Conservation (phyloP, 164 flowering plant species). For the Dillenia turbinata region DNA sequence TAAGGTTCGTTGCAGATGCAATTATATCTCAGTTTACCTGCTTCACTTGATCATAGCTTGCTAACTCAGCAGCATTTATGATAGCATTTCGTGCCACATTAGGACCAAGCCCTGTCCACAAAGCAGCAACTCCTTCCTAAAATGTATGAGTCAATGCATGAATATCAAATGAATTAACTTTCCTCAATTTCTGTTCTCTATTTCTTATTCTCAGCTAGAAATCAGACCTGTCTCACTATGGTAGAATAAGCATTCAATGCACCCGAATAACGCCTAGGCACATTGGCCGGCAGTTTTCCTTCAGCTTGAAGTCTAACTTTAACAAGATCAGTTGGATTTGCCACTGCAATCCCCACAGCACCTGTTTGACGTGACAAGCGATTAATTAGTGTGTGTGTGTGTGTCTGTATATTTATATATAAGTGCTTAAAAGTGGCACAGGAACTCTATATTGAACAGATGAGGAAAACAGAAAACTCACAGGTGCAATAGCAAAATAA, state of each 20-base stretch:
- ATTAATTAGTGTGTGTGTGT: too few relatives aligned
- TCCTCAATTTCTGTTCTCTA: too few relatives aligned
- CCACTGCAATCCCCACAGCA: slow-evolving; percentile 78
- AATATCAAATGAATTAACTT: too few relatives aligned
- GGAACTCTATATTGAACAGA: too few relatives aligned
- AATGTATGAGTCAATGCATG: background rate
- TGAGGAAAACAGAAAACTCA: too few relatives aligned
- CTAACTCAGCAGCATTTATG: slow-evolving; percentile 95
- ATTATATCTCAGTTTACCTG: slow-evolving; percentile 35
- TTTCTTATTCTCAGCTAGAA: background rate
- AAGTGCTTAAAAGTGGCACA: too few relatives aligned
- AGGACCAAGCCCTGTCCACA: slow-evolving; percentile 98
- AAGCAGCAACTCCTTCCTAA: slow-evolving; percentile 81
- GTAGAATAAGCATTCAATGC: slow-evolving; percentile 82
- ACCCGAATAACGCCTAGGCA: slow-evolving; percentile 80
- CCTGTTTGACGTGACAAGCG: slow-evolving; percentile 38
- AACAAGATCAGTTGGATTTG: slow-evolving; percentile 98
- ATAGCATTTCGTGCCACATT: slow-evolving; percentile 89
- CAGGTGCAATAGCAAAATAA: too few relatives aligned
- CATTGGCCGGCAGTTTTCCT: slow-evolving; percentile 80
- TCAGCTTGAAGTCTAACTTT: slow-evolving; percentile 96
- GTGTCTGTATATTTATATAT: too few relatives aligned
- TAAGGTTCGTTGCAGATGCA: background rate
- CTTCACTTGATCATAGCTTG: slow-evolving; percentile 96
- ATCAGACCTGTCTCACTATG: slow-evolving; percentile 66